Evolutionary conservation across 1,284 basidiomycete species (phyloP).

Genomic region (Naganishia albida): DNA sequence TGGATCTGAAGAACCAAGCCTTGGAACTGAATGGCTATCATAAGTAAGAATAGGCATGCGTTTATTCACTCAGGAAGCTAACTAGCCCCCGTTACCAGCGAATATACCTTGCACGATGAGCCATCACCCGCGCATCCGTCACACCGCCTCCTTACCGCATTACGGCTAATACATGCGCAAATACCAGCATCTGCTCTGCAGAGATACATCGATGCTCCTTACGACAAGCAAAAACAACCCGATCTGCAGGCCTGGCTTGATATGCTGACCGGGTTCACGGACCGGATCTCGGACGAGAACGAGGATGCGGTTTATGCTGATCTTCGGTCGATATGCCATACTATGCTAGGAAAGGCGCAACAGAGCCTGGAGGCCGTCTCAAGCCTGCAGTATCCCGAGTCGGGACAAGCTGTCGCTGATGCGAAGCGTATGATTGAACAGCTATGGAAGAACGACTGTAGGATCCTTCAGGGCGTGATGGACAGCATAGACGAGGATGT

Average conservation of each 20-base stretch:
- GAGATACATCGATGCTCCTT: slow-evolving; percentile 35
- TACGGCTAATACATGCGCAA: slow-evolving; percentile 64
- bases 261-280: slow-evolving; percentile 41
- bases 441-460: slow-evolving; percentile 7
- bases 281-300: slow-evolving; percentile 32
- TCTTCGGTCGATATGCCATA: slow-evolving; percentile 1
- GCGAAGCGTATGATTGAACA: slow-evolving; percentile 20
- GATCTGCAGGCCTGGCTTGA: slow-evolving; percentile 19
- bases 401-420: not conserved
- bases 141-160: slow-evolving; percentile 68
- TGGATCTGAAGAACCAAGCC: slow-evolving; percentile 57
- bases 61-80: slow-evolving; percentile 19
- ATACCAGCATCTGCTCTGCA: slow-evolving; percentile 39
- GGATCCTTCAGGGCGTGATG: slow-evolving; percentile 5
- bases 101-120: slow-evolving; percentile 69
- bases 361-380: slow-evolving; percentile 33
- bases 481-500: slow-evolving; percentile 63
- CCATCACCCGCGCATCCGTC: slow-evolving; percentile 69
- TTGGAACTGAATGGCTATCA: slow-evolving; percentile 69
- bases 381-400: not conserved
- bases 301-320: slow-evolving; percentile 1
- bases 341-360: slow-evolving; percentile 33
- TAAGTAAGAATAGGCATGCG: slow-evolving; percentile 59
- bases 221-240: not conserved
- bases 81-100: slow-evolving; percentile 55